Evolutionary conservation across 495 filamentous ascomycete genomes (phyloP).

Genomic region (Cercophora sp.): DNA sequence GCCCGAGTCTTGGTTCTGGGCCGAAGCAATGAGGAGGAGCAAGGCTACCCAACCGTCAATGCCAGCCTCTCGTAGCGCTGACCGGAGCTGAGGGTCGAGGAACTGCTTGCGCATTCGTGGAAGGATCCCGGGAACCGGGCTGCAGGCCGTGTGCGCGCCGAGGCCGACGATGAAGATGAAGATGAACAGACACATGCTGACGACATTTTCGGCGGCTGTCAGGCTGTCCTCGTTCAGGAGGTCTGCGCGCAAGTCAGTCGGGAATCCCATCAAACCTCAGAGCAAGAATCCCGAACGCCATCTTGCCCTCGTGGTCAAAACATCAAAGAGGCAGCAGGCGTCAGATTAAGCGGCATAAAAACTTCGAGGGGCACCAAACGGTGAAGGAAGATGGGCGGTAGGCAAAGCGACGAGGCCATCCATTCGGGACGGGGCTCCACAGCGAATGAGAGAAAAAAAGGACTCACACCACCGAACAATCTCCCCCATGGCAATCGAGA

Average conservation of each 20-base stretch:
- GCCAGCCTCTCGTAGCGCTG: conserved; percentile 3
- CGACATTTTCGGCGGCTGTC: conserved; percentile 13
- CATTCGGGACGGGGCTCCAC: too few relatives aligned
- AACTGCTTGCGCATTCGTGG: conserved; percentile 14
- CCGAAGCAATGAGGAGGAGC: conserved; percentile 12
- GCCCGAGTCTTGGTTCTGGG: conserved; percentile 4
- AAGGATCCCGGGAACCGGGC: conserved; percentile 13
- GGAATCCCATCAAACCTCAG: too few relatives aligned
- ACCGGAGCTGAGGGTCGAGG: neutral
- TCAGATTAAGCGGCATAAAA: too few relatives aligned
- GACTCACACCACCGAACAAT: conserved; percentile 14
- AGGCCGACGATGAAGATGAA: conserved; percentile 14
- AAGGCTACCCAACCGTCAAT: conserved; percentile 17
- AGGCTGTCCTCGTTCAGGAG: conserved; percentile 7
- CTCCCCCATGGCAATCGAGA: conserved; percentile 14
- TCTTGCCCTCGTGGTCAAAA: too few relatives aligned
- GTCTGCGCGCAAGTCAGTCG: too few relatives aligned
- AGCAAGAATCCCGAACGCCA: too few relatives aligned
- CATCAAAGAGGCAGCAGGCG: too few relatives aligned
- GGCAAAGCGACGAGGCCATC: too few relatives aligned
- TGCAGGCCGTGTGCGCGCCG: conserved; percentile 12
- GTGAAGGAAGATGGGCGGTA: too few relatives aligned
- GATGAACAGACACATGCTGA: conserved; percentile 13
- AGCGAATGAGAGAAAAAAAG: too few relatives aligned
- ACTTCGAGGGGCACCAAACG: too few relatives aligned